A percentile compares a stretch with the other conserved stretches of the same genome.
Conservation (phyloP, 352 stramenopile genomes). For the Phytophthora pinifolia region DNA sequence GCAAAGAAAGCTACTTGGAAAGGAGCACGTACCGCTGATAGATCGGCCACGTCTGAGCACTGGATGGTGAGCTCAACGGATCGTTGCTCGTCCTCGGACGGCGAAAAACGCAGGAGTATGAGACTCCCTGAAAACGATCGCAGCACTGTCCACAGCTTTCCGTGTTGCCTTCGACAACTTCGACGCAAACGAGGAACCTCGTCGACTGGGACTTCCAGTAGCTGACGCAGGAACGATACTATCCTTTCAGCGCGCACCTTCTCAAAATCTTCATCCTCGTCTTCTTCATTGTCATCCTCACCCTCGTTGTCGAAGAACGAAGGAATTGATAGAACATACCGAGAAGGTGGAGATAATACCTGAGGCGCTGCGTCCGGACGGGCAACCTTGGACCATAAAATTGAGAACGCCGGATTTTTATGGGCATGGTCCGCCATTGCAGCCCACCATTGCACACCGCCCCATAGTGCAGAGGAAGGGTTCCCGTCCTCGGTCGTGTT, state of each 20-base stretch:
- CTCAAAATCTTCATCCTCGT: slow-evolving; percentile 27
- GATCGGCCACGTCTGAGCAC: slow-evolving; percentile 54
- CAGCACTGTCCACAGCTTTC: slow-evolving; percentile 55
- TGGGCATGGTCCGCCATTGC: slow-evolving; percentile 34
- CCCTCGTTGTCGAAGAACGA: slow-evolving; percentile 17
- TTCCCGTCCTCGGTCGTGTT: slow-evolving; percentile 5
- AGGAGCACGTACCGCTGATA: slow-evolving; percentile 48
- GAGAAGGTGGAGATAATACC: slow-evolving; percentile 29
- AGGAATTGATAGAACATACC: slow-evolving; percentile 35
- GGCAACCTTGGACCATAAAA: slow-evolving; percentile 34
- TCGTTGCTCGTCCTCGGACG: slow-evolving; percentile 23
- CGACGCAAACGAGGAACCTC: slow-evolving; percentile 29
- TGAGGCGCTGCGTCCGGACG: slow-evolving; percentile 7
- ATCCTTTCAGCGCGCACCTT: slow-evolving; percentile 36
- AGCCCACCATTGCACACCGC: slow-evolving; percentile 43
- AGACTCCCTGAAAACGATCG: slow-evolving; percentile 44
- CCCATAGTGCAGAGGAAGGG: slow-evolving; percentile 19
- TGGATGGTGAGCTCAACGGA: slow-evolving; percentile 51
- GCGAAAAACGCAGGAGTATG: slow-evolving; percentile 42
- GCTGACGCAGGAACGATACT: slow-evolving; percentile 28
- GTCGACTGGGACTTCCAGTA: slow-evolving; percentile 28
- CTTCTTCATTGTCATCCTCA: slow-evolving; percentile 16
- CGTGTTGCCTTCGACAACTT: slow-evolving; percentile 41
- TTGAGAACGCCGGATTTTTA: slow-evolving; percentile 31
- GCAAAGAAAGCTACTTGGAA: neutral